Evolutionary conservation across 2,329 filamentous ascomycete genomes (phyloP).

Genomic region (Truncatella angustata): DNA sequence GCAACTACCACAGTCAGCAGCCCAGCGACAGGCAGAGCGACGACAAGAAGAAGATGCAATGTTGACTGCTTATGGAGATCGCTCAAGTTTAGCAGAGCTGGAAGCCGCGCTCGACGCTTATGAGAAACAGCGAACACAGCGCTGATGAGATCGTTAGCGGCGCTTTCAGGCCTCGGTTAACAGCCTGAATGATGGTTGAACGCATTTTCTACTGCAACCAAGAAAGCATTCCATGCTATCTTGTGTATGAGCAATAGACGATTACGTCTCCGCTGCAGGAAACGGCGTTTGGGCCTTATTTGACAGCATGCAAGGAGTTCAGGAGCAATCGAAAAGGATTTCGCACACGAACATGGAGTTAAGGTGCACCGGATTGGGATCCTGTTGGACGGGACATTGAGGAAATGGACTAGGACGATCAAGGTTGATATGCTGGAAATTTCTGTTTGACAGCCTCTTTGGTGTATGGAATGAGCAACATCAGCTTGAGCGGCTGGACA

Average conservation of each 20-base stretch:
- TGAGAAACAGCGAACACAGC: slow-evolving; percentile 23
- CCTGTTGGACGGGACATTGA: too few species aligned
- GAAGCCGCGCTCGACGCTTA: slow-evolving; percentile 48
- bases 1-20: slow-evolving; percentile 19
- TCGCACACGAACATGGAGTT: too few species aligned
- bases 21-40: slow-evolving; percentile 28
- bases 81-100: slow-evolving; percentile 45
- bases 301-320: background rate
- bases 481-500: too few species aligned
- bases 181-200: background rate
- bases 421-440: too few species aligned
- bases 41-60: slow-evolving; percentile 35
- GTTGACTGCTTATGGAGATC: slow-evolving; percentile 49
- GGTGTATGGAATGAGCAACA: too few species aligned
- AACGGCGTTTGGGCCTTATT: background rate
- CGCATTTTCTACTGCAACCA: background rate
- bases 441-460: too few species aligned
- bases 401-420: too few species aligned
- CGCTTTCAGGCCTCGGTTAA: background rate
- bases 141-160: background rate
- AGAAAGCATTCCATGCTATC: background rate
- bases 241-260: too few species aligned
- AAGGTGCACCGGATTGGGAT: too few species aligned
- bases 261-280: too few species aligned
- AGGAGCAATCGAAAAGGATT: too few species aligned